A percentile compares a stretch with the other conserved stretches of the same genome.
These are phyloP conservation scores for Penicillium samsonianum DNA, from an alignment of 495 filamentous ascomycete species.

Conservation along the genomic window DNA sequence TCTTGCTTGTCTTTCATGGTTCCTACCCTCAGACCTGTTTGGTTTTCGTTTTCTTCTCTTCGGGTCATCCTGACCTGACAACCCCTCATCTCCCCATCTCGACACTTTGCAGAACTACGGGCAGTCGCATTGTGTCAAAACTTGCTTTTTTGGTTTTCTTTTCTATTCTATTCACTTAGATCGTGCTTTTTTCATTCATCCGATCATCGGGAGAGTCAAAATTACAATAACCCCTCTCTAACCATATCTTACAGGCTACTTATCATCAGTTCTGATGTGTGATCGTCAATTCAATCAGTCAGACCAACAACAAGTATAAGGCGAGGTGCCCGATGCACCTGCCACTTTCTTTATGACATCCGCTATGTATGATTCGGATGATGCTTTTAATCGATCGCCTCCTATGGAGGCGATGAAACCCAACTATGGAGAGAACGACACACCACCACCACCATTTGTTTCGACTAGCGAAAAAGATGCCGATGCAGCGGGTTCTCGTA, in stretches of 20 bases:
- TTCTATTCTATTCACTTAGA: not conserved
- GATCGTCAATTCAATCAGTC: conserved; percentile 3
- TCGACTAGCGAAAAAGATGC: conserved; percentile 13
- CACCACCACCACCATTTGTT: conserved; percentile 35
- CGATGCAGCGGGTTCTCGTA: conserved; percentile 30
- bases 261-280: conserved; percentile 13
- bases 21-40: not conserved
- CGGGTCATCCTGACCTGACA: conserved; percentile 3
- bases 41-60: not conserved
- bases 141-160: not conserved
- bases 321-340: conserved; percentile 39
- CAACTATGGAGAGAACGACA: conserved; percentile 28
- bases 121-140: conserved; percentile 1
- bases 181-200: not conserved
- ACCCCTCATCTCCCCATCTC: conserved; percentile 10
- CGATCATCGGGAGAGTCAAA: not conserved
- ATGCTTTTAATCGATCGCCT: conserved; percentile 41
- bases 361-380: conserved; percentile 49
- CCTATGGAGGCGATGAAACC: conserved; percentile 23
- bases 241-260: conserved; percentile 4
- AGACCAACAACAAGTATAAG: conserved; percentile 10
- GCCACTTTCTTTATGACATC: conserved; percentile 41
- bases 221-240: not conserved
- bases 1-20: not conserved
- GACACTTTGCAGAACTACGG: conserved; percentile 2